Evolutionary conservation across 306 rosid species (phyloP).

Genomic region (Cucumis cinereus): DNA sequence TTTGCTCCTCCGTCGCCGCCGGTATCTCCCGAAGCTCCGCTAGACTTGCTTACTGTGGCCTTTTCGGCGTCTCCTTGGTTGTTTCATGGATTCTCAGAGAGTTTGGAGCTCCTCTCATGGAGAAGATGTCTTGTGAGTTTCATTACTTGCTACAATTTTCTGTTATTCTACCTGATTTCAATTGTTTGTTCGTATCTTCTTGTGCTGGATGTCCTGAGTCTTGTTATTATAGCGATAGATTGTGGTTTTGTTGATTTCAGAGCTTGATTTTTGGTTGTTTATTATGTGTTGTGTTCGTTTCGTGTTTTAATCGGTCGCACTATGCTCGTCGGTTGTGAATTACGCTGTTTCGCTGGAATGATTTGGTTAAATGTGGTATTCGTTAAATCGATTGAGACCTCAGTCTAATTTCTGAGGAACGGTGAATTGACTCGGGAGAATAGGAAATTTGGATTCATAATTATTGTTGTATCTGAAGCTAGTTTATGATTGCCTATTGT

Average conservation of each 20-base stretch:
- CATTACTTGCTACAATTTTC: neutral
- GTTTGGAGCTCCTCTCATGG: conserved; percentile 70
- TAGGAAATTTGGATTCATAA: neutral
- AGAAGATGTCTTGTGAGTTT: conserved; percentile 73
- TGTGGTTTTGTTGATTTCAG: neutral
- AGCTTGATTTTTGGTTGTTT: neutral
- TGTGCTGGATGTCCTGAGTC: neutral
- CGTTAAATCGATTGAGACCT: neutral
- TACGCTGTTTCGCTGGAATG: neutral
- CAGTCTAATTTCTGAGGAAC: neutral
- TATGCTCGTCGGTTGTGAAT: neutral
- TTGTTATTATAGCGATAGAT: neutral
- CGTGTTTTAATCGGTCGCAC: too few relatives aligned
- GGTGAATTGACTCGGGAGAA: neutral
- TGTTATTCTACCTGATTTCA: neutral
- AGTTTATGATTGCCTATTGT: neutral
- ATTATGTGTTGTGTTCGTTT: neutral
- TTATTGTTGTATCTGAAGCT: neutral
- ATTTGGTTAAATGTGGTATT: neutral
- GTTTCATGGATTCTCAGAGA: conserved; percentile 86
- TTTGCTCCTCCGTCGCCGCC: conserved; percentile 68
- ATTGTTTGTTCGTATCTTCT: neutral
- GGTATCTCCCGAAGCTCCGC: conserved; percentile 80
- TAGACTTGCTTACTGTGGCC: conserved; percentile 75
- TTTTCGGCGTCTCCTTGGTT: conserved; percentile 67